These are phyloP conservation scores for Penicillium brevicompactum DNA, from an alignment of 2,329 filamentous ascomycete genomes.

Conservation along the genomic window DNA sequence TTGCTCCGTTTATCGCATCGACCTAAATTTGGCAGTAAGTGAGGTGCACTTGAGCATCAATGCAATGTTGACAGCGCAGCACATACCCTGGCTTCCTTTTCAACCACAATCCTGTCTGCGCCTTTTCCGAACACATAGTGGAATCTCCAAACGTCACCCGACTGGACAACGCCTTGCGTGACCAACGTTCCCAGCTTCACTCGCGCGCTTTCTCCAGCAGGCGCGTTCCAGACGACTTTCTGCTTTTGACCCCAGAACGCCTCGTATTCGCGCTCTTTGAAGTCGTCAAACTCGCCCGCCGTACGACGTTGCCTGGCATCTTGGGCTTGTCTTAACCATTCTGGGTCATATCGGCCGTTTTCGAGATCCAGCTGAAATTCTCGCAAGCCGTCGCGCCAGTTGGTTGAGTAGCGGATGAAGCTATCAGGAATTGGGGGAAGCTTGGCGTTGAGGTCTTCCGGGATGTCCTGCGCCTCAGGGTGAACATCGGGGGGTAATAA, in stretches of 20 bases:
- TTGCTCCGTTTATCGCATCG: slow-evolving; percentile 32
- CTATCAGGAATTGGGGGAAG: slow-evolving; percentile 43
- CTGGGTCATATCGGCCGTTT: slow-evolving; percentile 58
- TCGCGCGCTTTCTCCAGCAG: slow-evolving; percentile 46
- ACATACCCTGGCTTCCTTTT: slow-evolving; percentile 47
- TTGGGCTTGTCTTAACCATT: slow-evolving; percentile 59
- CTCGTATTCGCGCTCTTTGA: slow-evolving; percentile 58
- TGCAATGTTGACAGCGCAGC: background rate
- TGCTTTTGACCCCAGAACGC: slow-evolving; percentile 61
- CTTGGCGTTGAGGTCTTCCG: slow-evolving; percentile 32
- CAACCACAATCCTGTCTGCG: slow-evolving; percentile 33
- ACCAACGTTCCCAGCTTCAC: slow-evolving; percentile 43
- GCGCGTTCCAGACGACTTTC: slow-evolving; percentile 33
- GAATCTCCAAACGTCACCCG: slow-evolving; percentile 47
- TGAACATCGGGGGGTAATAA: slow-evolving; percentile 47
- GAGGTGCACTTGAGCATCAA: background rate
- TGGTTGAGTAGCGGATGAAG: slow-evolving; percentile 48
- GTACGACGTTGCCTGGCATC: slow-evolving; percentile 55
- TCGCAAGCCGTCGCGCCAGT: slow-evolving; percentile 56
- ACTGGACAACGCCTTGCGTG: slow-evolving; percentile 36
- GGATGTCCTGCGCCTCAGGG: slow-evolving; percentile 30
- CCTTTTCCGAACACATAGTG: slow-evolving; percentile 32
- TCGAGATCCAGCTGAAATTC: slow-evolving; percentile 59
- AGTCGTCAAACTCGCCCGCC: slow-evolving; percentile 59
- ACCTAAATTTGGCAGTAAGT: slow-evolving; percentile 30